Evolutionary conservation across 2,329 filamentous ascomycete species (phyloP).

Genomic region (Nemania sp.): DNA sequence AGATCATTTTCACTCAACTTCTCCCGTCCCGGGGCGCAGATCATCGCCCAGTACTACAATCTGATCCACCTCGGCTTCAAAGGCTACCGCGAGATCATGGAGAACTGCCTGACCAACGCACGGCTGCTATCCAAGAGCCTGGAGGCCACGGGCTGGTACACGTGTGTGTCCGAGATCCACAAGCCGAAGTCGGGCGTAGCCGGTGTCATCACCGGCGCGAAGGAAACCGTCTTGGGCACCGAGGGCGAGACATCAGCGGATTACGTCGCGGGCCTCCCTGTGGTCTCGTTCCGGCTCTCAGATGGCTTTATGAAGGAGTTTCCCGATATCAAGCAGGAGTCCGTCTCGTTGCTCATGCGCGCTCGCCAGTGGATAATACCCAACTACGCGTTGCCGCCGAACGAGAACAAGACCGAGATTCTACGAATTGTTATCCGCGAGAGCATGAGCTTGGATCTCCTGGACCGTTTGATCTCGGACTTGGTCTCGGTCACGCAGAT

Average conservation of each 20-base stretch:
- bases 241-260: conserved; percentile 58
- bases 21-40: conserved; percentile 69
- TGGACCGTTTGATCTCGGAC: conserved; percentile 66
- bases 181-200: conserved; percentile 54
- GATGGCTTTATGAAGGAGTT: conserved; percentile 64
- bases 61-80: conserved; percentile 70
- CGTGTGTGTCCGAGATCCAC: conserved; percentile 68
- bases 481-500: conserved; percentile 64
- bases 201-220: conserved; percentile 36
- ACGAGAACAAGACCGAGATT: conserved; percentile 66
- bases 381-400: conserved; percentile 69
- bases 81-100: conserved; percentile 68
- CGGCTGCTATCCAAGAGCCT: conserved; percentile 65
- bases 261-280: conserved; percentile 68
- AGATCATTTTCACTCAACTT: conserved; percentile 75
- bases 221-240: conserved; percentile 46
- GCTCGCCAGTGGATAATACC: conserved; percentile 73
- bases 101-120: conserved; percentile 68
- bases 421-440: conserved; percentile 70
- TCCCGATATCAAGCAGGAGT: conserved; percentile 67
- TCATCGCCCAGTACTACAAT: conserved; percentile 75
- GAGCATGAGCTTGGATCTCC: conserved; percentile 68
- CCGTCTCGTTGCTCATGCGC: conserved; percentile 64
- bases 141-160: conserved; percentile 69
- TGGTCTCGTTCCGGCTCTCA: conserved; percentile 68